Conservation (phyloP, 306 rosid species). For the Trifolium fragiferum region DNA sequence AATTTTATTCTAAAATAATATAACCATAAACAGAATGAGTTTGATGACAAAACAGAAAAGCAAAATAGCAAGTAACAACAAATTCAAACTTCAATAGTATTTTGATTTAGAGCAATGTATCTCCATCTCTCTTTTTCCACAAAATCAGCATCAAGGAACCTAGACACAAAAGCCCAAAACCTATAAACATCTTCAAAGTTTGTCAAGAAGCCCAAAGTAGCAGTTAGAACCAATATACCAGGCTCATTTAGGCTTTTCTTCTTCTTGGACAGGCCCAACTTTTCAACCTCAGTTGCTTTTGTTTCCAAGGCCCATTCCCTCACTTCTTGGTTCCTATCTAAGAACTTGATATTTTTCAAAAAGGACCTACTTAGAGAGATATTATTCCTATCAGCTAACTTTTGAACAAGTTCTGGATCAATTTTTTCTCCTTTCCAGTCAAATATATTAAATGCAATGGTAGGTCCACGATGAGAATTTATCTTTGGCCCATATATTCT, state of each 20-base stretch:
- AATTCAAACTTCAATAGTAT: slow-evolving; percentile 64
- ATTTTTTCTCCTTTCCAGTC: slow-evolving; percentile 93
- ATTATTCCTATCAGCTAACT: slow-evolving; percentile 74
- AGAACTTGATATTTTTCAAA: slow-evolving; percentile 53
- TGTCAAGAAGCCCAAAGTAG: slow-evolving; percentile 65
- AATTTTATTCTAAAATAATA: slow-evolving; percentile 16
- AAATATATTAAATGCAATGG: slow-evolving; percentile 77
- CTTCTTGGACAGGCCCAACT: slow-evolving; percentile 27
- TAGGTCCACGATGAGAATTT: slow-evolving; percentile 63
- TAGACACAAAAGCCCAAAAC: slow-evolving; percentile 78
- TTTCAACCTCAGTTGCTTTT: slow-evolving; percentile 37
- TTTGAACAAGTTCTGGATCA: slow-evolving; percentile 73
- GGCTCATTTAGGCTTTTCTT: slow-evolving; percentile 1
- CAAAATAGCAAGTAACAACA: not conserved
- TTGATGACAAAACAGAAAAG: not conserved
- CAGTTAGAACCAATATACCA: slow-evolving; percentile 58
- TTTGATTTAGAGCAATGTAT: slow-evolving; percentile 80
- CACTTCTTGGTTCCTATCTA: slow-evolving; percentile 57
- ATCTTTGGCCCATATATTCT: slow-evolving; percentile 79
- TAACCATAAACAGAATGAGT: slow-evolving; percentile 7
- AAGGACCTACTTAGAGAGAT: slow-evolving; percentile 59
- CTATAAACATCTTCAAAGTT: slow-evolving; percentile 75
- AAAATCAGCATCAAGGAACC: slow-evolving; percentile 87
- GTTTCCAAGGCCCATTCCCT: slow-evolving; percentile 50
- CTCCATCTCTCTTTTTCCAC: slow-evolving; percentile 94